A percentile compares a stretch with the other conserved stretches of the same genome.
These are phyloP conservation scores for Russula ochroleuca DNA, from an alignment of 768 basidiomycete species.

Conservation along the genomic window DNA sequence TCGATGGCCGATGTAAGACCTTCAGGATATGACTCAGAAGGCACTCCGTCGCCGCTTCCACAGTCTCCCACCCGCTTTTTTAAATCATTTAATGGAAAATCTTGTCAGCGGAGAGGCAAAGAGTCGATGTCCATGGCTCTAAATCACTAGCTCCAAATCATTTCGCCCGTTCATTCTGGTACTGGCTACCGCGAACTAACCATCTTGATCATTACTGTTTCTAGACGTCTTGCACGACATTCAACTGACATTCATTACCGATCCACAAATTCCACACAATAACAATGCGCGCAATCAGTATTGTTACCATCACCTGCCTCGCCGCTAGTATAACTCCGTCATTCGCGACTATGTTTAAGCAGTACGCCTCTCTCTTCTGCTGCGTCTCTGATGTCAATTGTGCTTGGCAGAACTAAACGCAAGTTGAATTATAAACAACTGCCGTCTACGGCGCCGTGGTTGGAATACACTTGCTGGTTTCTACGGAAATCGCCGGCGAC, in stretches of 20 bases:
- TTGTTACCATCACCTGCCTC: background rate
- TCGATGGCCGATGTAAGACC: no score
- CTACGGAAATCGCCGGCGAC: background rate
- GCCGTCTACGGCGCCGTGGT: background rate
- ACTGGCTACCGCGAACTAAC: constrained; percentile 10
- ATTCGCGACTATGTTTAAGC: background rate
- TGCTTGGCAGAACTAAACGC: background rate
- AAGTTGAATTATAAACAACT: background rate
- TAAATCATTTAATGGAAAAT: no score
- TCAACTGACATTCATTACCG: no score
- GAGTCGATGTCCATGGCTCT: background rate
- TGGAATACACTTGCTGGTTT: background rate
- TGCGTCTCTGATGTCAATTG: background rate
- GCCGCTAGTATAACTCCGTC: background rate
- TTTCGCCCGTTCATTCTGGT: constrained; percentile 1
- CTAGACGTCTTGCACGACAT: background rate
- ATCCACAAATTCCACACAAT: background rate
- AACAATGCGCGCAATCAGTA: background rate
- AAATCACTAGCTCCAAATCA: no score
- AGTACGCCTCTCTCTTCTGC: background rate
- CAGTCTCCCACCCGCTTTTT: no score
- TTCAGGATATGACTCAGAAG: no score
- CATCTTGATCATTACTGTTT: no score
- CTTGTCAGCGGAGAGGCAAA: background rate
- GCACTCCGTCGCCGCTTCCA: no score